Conservation (phyloP, 768 basidiomycete species). For the Boletus rufocinnamomeus region DNA sequence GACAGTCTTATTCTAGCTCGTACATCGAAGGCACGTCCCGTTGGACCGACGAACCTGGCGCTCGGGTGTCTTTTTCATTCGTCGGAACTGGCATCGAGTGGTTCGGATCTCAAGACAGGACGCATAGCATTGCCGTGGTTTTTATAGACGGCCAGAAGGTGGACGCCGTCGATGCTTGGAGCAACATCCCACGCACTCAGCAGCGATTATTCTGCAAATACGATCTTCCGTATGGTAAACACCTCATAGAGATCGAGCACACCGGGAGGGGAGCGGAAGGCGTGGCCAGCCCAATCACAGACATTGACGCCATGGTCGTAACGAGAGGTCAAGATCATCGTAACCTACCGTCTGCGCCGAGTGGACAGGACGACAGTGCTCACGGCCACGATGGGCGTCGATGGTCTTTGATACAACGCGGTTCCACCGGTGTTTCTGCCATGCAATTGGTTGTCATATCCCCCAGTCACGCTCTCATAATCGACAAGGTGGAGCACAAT, state of each 20-base stretch:
- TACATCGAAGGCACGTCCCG: conserved; percentile 54
- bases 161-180: conserved; percentile 49
- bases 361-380: conserved; percentile 1
- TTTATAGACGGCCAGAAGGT: conserved; percentile 56
- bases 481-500: conserved; percentile 89
- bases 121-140: conserved; percentile 57
- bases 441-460: conserved; percentile 79
- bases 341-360: not conserved
- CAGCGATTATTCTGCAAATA: conserved; percentile 69
- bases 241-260: conserved; percentile 66
- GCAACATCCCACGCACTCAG: conserved; percentile 41
- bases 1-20: conserved; percentile 49
- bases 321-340: conserved; percentile 41
- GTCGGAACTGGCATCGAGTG: conserved; percentile 77
- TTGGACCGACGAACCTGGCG: conserved; percentile 49
- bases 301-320: conserved; percentile 70
- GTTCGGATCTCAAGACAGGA: conserved; percentile 62
- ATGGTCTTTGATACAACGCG: conserved; percentile 66
- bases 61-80: conserved; percentile 59
- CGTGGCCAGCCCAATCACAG: conserved; percentile 40
- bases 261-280: conserved; percentile 44
- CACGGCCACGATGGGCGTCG: conserved; percentile 3
- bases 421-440: conserved; percentile 73
- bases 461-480: conserved; percentile 63
- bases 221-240: conserved; percentile 50